Base-by-base conservation (phyloP, 2,329 filamentous ascomycete species). In the Ophiocordyceps polyrhachis-furcata region DNA sequence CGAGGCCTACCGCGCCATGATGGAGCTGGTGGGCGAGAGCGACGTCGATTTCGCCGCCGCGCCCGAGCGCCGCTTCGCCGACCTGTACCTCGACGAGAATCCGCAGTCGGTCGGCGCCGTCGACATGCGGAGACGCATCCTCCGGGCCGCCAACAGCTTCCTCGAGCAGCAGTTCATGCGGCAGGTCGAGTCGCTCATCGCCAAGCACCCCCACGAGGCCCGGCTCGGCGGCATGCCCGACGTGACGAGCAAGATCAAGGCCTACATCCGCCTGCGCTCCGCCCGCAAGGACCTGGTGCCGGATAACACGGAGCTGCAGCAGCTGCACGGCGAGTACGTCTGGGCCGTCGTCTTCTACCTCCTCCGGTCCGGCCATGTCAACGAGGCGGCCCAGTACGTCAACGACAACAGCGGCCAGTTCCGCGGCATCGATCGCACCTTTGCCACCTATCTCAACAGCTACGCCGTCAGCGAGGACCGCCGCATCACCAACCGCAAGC, bases 341-440 rank as follows among this genome's bases (percentile, higher is more conserved):
- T 98, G 91, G 91, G 87, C 88, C 40, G 73, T 95, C 43, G 79
- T 98, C 41, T 98, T 93, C 66, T 96, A 86, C 62, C 73, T 96
- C 38, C 67, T 98, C 21, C 79, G 91, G 41, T 82, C 82, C 49
- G 91, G 91, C 43, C 80, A 93, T 51, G 71, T 91, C 44, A 72
- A 73, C 15, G 89, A 96, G 60, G 89, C 89, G 15, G 79, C 83
- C 28, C 74, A 83, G 50, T 98, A 95, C 59, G 85, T 96, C 47
- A 81, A 81, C 53, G 74, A 77, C 50, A 83, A 89, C 57, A 76
- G 78, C 52, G 75, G 73, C 52, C 81, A 84, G 48, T 95, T 98
- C 70, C 76, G 85, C 53, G 86, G 83, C 52, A 81, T 94, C 51
- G 91, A 98, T 63, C 79, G 88, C 47, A 88, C 83, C 48, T 96